Evolutionary conservation across 1,284 basidiomycete species (phyloP), one percentile per base, ranked within the genome.

Genomic region (Athelia sp.): DNA sequence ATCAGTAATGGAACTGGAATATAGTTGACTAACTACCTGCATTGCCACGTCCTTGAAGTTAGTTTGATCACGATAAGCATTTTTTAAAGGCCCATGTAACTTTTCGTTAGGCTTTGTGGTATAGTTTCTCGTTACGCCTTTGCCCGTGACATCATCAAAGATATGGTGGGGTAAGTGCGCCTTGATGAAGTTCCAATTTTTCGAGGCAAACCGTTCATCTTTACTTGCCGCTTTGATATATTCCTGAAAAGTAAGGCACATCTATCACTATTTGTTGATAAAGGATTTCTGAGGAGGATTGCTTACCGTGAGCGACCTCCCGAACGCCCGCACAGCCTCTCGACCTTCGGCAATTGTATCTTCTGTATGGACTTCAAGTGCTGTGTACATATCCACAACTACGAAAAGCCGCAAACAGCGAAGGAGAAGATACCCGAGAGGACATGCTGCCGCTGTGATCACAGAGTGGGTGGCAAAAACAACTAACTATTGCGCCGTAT

Each of bases 151-250:
- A 31, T 72, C 66, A 26, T 52, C 32, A 21, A 66, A 61, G 0
- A 58, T 31, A 49, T 74, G 70, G 2, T 52, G 38, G 40, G 60
- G 60, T 0, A 51, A 51, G 43, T 74, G 70, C 1, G 51, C 50
- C 44, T 73, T 74, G 0, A 62, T 65, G 40, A 71, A 70, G 19
- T 70, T 54, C 66, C 68, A 70, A 38, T 60, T 57, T 50, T 69
- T 66, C 9, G 42, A 23, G 8, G 8, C 36, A 40, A 17, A 40
- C 15, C 15, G 6, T 9, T 40, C 36, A 9, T 40, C 36, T 40
- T 40, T n/a, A 40, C 6, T 13, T 13, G 26, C 26, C 26, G 13
- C 13, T 6, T 29, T 13, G 13, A 29, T 29, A 40, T 40, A 40
- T n/a, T 40, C 36, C 36, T 40, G 19, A 6, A 17, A 34, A 11